These are phyloP conservation scores for Ascoidea asiatica DNA, from an alignment of 805 yeast species.

Conservation along the genomic window DNA sequence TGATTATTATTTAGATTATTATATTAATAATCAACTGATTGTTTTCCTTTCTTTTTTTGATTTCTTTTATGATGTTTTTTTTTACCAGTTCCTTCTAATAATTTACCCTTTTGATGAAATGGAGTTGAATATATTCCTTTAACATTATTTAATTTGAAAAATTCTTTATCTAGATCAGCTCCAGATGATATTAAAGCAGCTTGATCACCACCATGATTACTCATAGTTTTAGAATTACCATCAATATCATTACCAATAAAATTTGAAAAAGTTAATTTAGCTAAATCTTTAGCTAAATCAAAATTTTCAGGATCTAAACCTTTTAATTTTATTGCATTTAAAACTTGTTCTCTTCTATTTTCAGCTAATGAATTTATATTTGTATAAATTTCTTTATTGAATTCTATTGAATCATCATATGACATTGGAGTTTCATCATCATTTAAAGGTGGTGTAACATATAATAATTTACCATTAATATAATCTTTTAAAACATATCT, in stretches of 20 bases:
- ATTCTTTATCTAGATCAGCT: slow-evolving; percentile 74
- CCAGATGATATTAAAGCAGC: slow-evolving; percentile 71
- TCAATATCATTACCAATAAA: slow-evolving; percentile 42
- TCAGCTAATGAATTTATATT: slow-evolving; percentile 48
- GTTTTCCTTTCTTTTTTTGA: slow-evolving; percentile 34
- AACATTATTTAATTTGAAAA: slow-evolving; percentile 56
- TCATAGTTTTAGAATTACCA: slow-evolving; percentile 32
- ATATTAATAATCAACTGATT: no score
- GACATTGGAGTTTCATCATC: slow-evolving; percentile 40
- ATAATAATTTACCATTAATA: slow-evolving; percentile 81
- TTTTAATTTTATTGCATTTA: slow-evolving; percentile 45
- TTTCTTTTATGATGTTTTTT: slow-evolving; percentile 64
- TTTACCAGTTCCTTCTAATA: slow-evolving; percentile 13
- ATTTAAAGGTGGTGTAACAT: slow-evolving; percentile 79
- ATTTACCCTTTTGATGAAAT: slow-evolving; percentile 41
- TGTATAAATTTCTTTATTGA: slow-evolving; percentile 65
- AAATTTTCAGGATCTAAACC: slow-evolving; percentile 36
- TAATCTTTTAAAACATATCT: slow-evolving; percentile 88
- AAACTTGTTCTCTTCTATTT: slow-evolving; percentile 57
- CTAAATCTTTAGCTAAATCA: slow-evolving; percentile 56
- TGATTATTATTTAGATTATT: no score
- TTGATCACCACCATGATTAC: slow-evolving; percentile 68
- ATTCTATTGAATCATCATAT: slow-evolving; percentile 41
- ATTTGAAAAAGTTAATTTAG: slow-evolving; percentile 64
- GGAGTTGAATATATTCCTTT: slow-evolving; percentile 57